Conservation (phyloP, 2,329 filamentous ascomycete species). For the Rosellinia necatrix region DNA sequence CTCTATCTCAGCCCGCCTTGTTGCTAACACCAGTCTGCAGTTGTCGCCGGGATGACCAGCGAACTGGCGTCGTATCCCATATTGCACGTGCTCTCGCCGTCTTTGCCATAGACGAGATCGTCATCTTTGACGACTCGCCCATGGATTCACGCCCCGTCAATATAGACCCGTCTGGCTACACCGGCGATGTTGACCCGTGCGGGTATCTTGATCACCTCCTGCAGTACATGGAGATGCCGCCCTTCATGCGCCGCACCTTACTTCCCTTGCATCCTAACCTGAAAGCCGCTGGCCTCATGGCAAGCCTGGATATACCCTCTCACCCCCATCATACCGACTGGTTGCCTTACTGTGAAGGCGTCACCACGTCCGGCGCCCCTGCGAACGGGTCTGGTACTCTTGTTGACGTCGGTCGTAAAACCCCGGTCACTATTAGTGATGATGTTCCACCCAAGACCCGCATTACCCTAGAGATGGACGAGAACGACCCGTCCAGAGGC, state of each 20-base stretch:
- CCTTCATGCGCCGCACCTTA: slow-evolving; percentile 75
- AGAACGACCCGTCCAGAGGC: slow-evolving; percentile 50
- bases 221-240: slow-evolving; percentile 82
- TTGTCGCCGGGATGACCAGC: slow-evolving; percentile 73
- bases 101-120: slow-evolving; percentile 82
- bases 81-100: slow-evolving; percentile 82
- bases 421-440: slow-evolving; percentile 60
- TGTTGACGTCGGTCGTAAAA: slow-evolving; percentile 62
- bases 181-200: slow-evolving; percentile 74
- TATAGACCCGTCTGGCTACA: slow-evolving; percentile 60
- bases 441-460: slow-evolving; percentile 72
- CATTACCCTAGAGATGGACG: slow-evolving; percentile 71
- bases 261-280: slow-evolving; percentile 83
- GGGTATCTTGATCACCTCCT: slow-evolving; percentile 82
- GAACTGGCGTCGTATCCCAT: slow-evolving; percentile 72
- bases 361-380: slow-evolving; percentile 59
- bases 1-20: background rate
- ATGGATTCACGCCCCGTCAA: slow-evolving; percentile 49
- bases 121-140: slow-evolving; percentile 76
- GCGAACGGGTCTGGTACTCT: slow-evolving; percentile 54
- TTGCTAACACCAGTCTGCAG: slow-evolving; percentile 48
- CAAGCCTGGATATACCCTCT: slow-evolving; percentile 83
- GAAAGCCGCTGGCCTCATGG: slow-evolving; percentile 71
- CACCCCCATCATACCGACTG: slow-evolving; percentile 78
- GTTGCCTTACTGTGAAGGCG: slow-evolving; percentile 79